Evolutionary conservation across 495 filamentous ascomycete species (phyloP), one percentile per base, ranked within the genome.

Genomic region (Rostrohypoxylon terebratum): DNA sequence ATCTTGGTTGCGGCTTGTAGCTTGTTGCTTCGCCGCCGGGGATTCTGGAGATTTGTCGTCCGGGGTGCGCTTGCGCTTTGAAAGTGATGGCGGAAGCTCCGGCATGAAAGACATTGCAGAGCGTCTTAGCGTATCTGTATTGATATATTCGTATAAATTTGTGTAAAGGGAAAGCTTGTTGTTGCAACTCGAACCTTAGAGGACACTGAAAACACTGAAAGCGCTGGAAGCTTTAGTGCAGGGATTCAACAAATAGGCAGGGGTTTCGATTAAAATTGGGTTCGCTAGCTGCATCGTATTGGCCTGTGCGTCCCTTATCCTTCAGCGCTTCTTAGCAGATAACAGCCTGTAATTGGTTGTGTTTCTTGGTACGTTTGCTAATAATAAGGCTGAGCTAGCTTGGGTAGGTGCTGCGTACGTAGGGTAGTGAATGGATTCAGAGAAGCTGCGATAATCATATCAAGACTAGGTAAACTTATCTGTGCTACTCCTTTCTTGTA

Each of bases 11-110:
- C 63, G 72, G 8, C 68, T 69, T 60, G 73, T 70, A 6, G 66
- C 74, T 59, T 54, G 77, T 44, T 75, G 60, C 70, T 86, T 86
- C 21, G 77, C 33, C 10, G 80, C 78, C n/a, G 81, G 83, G 14
- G 79, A 74, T 7, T 55, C 69, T 42, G 65, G 44, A 25, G 78
- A 72, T 33, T 84, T 78, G 47, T 87, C 82, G 53, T 83, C 79
- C n/a, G 79, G 61, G 9, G 78, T 81, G 68, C 85, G 85, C 70
- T 87, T 87, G 58, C 86, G 84, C 72, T 87, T 88, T 54, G 80
- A 72, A 0, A 87, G 81, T 45, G 86, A 83, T 7, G 85, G 81
- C 3, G 86, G 85, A 18, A 88, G 73, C 68, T 83, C 77, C 23
- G 86, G 86, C 10, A 86, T 82, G 2, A 84, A 82, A 8, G 82